Evolutionary conservation across 371 early-diverging fungal species (phyloP).

Genomic region (Thermomucor indicae-seudaticae): DNA sequence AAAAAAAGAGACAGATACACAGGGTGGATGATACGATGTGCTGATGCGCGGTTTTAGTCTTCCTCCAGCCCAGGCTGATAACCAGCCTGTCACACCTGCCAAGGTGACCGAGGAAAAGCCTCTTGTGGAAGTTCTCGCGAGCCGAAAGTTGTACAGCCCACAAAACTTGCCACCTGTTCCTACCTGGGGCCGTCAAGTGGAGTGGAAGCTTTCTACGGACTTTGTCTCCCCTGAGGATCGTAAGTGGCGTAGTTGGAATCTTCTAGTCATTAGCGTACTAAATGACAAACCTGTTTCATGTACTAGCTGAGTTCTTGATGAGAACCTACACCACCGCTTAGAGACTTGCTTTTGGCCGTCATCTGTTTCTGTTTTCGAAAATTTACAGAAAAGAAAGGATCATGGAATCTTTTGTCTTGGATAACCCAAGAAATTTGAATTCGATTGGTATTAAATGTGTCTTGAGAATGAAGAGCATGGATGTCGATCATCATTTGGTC

Average conservation of each 20-base stretch:
- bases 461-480: no score
- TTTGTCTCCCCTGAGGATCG: conserved; percentile 44
- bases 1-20: background rate
- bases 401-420: background rate
- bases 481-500: no score
- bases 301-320: conserved; percentile 10
- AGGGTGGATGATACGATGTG: background rate
- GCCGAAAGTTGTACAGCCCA: conserved; percentile 27
- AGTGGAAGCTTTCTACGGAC: conserved; percentile 44
- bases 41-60: conserved; percentile 23
- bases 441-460: no score
- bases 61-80: conserved; percentile 20
- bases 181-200: conserved; percentile 31
- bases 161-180: conserved; percentile 37
- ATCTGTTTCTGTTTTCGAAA: background rate
- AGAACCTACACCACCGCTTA: conserved; percentile 8
- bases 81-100: conserved; percentile 13
- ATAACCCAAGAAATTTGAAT: background rate
- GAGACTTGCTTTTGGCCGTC: background rate
- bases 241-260: conserved; percentile 14
- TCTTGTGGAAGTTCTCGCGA: conserved; percentile 37
- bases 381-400: no score
- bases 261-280: background rate
- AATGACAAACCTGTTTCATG: background rate
- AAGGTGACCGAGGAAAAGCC: conserved; percentile 29